Base-by-base conservation (phyloP, 768 basidiomycete species). In the Tylopilus balloui region DNA sequence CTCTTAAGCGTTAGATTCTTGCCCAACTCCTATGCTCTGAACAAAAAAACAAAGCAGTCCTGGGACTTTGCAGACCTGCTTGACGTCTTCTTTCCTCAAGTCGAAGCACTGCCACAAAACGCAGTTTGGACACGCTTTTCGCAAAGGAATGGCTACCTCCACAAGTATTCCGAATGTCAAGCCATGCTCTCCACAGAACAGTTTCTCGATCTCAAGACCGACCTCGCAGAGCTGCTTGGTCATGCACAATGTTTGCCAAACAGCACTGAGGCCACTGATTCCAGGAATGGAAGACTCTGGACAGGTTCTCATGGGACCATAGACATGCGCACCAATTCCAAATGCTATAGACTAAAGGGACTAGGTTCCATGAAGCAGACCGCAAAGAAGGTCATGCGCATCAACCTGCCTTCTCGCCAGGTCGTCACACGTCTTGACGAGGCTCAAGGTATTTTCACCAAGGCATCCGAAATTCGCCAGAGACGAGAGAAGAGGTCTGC, bases 1-100 rank as follows among this genome's bases (percentile, higher is more conserved):
- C 37, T 52, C 3, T 13, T 45, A 5, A 52, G 51, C 2, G 42
- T 52, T 29, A 48, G 27, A 4, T 48, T 52, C 32, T 9, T 52
- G 14, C 42, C 51, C 23, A 52, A 52, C 31, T 47, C 51, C 3
- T 19, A 52, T 43, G 42, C 41, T 1, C 13, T 52, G 11, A 44
- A 39, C 2, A 52, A 37, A n/a, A 51, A 42, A 9, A 43, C 17
- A 4, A 52, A 43, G n/a, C 1, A 13, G 8, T 34, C 3, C 46
- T 52, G 45, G 35, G 36, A 52, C 24, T 52, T 52, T 41, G 1
- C 46, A 13, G 35, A 27, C 5, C 19, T 47, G 6, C 15, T 52
- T 1, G 46, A 43, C 1, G 14, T 48, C 8, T 52, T 47, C 24
- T 52, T 48, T n/a, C 42, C 46, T 44, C 10, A 23, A 17, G 19